A percentile compares a stretch with the other conserved stretches of the same genome.
phyloP scores from a whole-genome alignment of 2,329 filamentous ascomycete species.

The Sporothrix brunneoviolacea region DNA sequence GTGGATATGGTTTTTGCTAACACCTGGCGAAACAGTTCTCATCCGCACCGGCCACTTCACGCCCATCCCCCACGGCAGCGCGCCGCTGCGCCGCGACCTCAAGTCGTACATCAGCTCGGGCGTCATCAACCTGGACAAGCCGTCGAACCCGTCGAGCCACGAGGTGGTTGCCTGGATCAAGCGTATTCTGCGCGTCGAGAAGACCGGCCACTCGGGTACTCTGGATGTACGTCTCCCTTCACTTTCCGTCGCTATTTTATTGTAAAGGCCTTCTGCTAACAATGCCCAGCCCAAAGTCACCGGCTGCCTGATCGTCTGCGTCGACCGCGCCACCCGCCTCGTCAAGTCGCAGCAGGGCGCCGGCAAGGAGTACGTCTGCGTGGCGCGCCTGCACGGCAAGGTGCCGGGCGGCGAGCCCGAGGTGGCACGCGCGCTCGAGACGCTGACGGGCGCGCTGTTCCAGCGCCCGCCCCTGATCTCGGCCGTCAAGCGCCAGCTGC shows the following conservation, averaged over 20 bases:
- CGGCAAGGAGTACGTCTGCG: constrained; percentile 97
- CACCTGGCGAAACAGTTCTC: constrained; percentile 68
- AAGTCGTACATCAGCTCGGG: constrained; percentile 96
- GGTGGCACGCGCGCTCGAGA: constrained; percentile 89
- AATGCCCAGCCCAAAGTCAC: constrained; percentile 68
- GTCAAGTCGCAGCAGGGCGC: constrained; percentile 99
- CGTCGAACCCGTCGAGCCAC: constrained; percentile 94
- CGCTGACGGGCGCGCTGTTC: constrained; percentile 92
- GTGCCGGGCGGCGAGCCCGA: constrained; percentile 88
- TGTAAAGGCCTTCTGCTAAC: not conserved
- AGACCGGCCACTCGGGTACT: constrained; percentile 96
- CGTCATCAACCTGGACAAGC: constrained; percentile 97
- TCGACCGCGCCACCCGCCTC: constrained; percentile 92
- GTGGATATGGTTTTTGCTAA: not conserved
- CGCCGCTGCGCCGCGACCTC: constrained; percentile 86
- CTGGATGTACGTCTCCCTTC: constrained; percentile 51
- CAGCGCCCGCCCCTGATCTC: constrained; percentile 95
- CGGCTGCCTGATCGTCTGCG: constrained; percentile 39
- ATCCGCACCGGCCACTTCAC: constrained; percentile 95
- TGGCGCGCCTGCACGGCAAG: constrained; percentile 92
- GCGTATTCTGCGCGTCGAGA: constrained; percentile 88
- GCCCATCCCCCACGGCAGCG: constrained; percentile 87
- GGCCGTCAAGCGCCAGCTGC: constrained; percentile 95
- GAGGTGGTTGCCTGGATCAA: constrained; percentile 99
- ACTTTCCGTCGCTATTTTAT: not conserved